phyloP scores from a whole-genome alignment of 495 filamentous ascomycete species.

The Aspergillus avenaceus region DNA sequence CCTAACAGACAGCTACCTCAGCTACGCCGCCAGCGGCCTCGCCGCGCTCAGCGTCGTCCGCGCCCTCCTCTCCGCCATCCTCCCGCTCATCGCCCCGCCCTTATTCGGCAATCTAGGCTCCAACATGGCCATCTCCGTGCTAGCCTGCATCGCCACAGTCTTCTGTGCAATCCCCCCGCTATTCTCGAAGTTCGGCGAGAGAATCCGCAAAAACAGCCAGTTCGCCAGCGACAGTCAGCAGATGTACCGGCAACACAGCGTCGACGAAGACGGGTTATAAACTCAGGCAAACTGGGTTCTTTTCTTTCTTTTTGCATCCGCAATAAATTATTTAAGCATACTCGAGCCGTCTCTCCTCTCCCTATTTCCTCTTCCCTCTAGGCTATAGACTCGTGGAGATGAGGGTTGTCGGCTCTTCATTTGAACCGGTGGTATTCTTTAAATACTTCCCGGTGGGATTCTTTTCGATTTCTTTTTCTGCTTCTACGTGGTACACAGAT shows the following conservation, averaged over 20 bases:
- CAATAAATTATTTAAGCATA: no score
- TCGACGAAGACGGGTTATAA: slow-evolving; percentile 21
- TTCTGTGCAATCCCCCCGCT: slow-evolving; percentile 44
- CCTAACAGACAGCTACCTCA: slow-evolving; percentile 51
- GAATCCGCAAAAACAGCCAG: slow-evolving; percentile 39
- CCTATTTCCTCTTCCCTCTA: no score
- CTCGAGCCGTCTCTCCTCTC: no score
- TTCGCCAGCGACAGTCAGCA: slow-evolving; percentile 47
- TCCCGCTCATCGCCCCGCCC: slow-evolving; percentile 44
- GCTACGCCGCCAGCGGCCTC: slow-evolving; percentile 50
- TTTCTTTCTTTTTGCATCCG: no score
- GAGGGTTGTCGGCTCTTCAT: no score
- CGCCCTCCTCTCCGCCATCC: slow-evolving; percentile 39
- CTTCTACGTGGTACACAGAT: no score
- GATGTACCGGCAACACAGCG: slow-evolving; percentile 30
- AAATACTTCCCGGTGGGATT: no score
- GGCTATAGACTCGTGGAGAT: no score
- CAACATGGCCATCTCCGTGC: slow-evolving; percentile 41
- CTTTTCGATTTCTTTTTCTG: no score
- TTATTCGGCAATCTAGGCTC: slow-evolving; percentile 41
- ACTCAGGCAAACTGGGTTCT: no score
- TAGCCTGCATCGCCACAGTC: slow-evolving; percentile 41
- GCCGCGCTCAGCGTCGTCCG: slow-evolving; percentile 47
- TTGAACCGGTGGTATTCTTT: no score
- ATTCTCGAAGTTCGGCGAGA: slow-evolving; percentile 42